Evolutionary conservation across 192 early-diverging fungal species (phyloP).

Genomic region (Coemansia sp.): DNA sequence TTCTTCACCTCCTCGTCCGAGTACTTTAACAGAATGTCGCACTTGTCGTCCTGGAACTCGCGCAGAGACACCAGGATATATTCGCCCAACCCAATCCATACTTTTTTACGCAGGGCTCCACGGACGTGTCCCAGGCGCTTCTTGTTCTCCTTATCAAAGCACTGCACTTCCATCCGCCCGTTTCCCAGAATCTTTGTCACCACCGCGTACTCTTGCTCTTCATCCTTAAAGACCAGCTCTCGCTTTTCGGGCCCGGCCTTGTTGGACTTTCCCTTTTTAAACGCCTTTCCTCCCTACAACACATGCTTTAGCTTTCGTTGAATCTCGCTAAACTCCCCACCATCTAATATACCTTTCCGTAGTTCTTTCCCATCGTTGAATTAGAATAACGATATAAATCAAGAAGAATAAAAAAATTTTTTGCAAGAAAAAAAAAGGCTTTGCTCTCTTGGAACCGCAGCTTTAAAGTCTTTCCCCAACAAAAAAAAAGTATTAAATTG

Average conservation of each 20-base stretch:
- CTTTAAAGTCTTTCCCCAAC: constrained; percentile 1
- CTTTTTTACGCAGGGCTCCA: constrained; percentile 97
- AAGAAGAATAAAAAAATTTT: not conserved
- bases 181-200: constrained; percentile 96
- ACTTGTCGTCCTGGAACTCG: constrained; percentile 91
- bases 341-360: constrained; percentile 78
- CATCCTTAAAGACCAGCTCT: constrained; percentile 95
- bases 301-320: not conserved
- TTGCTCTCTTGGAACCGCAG: not conserved
- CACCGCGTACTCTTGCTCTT: constrained; percentile 95
- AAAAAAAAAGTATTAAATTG: not conserved
- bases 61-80: constrained; percentile 84
- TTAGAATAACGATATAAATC: not conserved
- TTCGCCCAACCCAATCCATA: constrained; percentile 91
- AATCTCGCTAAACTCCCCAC: not conserved
- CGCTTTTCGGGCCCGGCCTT: constrained; percentile 86
- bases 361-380: constrained; percentile 82
- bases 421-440: not conserved
- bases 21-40: constrained; percentile 96
- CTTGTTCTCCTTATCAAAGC: constrained; percentile 81
- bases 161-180: constrained; percentile 86
- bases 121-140: constrained; percentile 95
- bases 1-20: constrained; percentile 91
- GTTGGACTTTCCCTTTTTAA: constrained; percentile 96
- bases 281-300: constrained; percentile 75